These are phyloP conservation scores for Penicillium sp. DNA, from an alignment of 2,329 filamentous ascomycete genomes.

Conservation along the genomic window DNA sequence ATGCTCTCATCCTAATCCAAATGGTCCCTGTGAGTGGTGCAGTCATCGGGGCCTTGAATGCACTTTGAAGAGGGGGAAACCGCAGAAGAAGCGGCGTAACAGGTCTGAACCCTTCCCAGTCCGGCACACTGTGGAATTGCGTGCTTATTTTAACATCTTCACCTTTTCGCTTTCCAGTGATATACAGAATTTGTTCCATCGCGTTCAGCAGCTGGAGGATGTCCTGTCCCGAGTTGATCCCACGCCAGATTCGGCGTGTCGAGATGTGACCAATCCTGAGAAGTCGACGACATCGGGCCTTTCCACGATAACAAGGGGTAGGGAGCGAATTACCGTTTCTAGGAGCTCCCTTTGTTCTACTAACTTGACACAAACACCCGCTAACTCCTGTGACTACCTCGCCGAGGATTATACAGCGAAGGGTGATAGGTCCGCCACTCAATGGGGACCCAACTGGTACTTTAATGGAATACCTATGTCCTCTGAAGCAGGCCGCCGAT, in stretches of 20 bases:
- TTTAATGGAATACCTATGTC: conserved; percentile 19
- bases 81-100: conserved; percentile 9
- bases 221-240: conserved; percentile 1
- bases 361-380: neutral
- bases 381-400: neutral
- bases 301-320: too few relatives aligned
- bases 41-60: conserved; percentile 13
- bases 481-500: conserved; percentile 13
- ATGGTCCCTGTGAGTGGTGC: conserved; percentile 18
- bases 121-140: too few relatives aligned
- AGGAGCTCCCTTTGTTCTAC: neutral
- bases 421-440: neutral
- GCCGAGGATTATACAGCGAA: neutral
- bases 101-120: conserved; percentile 8
- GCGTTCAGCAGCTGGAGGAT: conserved; percentile 14
- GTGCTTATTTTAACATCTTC: too few relatives aligned
- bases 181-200: conserved; percentile 7
- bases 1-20: conserved; percentile 8
- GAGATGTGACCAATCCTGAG: neutral
- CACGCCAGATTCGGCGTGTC: neutral
- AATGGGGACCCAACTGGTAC: conserved; percentile 19
- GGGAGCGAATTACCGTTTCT: neutral
- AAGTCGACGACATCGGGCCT: neutral
- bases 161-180: too few relatives aligned
- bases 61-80: conserved; percentile 15